phyloP scores from a whole-genome alignment of 257 asterid species.

The Primulina huaijiensis region DNA sequence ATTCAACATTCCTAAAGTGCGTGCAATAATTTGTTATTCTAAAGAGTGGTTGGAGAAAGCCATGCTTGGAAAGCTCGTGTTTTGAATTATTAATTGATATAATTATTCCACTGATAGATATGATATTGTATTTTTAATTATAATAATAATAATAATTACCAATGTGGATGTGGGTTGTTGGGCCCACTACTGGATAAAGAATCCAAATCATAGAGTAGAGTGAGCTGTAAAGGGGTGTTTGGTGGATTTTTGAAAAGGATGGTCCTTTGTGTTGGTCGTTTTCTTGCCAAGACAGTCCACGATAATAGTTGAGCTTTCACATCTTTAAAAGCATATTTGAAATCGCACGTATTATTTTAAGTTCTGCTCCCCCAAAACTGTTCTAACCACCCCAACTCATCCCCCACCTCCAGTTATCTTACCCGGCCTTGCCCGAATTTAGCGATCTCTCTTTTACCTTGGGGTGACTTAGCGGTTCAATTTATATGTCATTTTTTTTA shows the following conservation, averaged over 20 bases:
- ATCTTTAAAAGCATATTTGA: no score
- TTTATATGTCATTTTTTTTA: no score
- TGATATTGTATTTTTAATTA: neutral
- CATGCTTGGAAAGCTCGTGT: slow-evolving; percentile 17
- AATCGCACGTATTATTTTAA: no score
- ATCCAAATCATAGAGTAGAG: slow-evolving; percentile 22
- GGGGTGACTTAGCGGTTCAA: no score
- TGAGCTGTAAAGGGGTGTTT: slow-evolving; percentile 34
- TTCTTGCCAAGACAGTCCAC: neutral
- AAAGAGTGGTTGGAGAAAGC: neutral
- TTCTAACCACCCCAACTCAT: no score
- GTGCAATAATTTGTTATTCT: neutral
- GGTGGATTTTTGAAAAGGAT: slow-evolving; percentile 20
- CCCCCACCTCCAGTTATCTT: no score
- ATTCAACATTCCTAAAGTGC: neutral
- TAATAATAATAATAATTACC: neutral
- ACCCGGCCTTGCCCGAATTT: no score
- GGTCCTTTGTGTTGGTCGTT: slow-evolving; percentile 20
- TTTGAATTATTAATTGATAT: neutral
- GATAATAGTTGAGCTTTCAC: neutral
- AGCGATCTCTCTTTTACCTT: no score
- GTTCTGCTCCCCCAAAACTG: no score
- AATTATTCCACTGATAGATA: neutral
- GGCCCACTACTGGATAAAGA: slow-evolving; percentile 19
- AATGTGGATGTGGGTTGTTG: slow-evolving; percentile 26